phyloP scores from a whole-genome alignment of 148 eudicot genomes.

The Silene uniflora region DNA sequence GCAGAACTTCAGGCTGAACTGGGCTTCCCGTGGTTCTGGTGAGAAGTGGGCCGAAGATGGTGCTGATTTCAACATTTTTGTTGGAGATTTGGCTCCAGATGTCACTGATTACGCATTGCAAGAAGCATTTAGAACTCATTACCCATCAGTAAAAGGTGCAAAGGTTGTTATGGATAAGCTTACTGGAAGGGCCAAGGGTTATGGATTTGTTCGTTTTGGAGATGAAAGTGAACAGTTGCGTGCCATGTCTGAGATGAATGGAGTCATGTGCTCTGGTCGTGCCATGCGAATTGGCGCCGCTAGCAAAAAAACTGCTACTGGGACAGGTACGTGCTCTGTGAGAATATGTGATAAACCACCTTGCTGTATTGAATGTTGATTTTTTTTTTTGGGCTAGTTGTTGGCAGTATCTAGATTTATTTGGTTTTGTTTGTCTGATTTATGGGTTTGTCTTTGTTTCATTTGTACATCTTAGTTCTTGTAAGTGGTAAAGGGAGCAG shows the following conservation, averaged over 20 bases:
- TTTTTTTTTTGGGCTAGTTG: neutral
- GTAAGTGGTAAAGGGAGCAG: constrained; percentile 9
- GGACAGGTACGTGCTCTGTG: constrained; percentile 33
- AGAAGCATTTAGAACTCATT: constrained; percentile 72
- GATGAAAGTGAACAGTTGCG: constrained; percentile 82
- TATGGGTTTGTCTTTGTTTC: neutral
- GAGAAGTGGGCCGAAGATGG: constrained; percentile 67
- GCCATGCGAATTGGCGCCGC: constrained; percentile 95
- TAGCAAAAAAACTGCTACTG: constrained; percentile 57
- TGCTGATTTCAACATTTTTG: constrained; percentile 75
- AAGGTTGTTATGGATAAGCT: constrained; percentile 83
- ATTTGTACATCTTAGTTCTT: neutral
- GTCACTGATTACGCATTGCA: constrained; percentile 77
- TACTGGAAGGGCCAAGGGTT: constrained; percentile 85
- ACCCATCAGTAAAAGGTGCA: constrained; percentile 84
- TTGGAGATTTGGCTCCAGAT: constrained; percentile 90
- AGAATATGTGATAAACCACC: neutral
- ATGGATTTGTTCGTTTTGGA: constrained; percentile 86
- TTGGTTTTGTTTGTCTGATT: constrained; percentile 5
- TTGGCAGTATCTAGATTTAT: neutral
- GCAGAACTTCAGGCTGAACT: constrained; percentile 51
- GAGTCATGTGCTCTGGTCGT: constrained; percentile 65
- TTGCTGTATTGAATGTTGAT: neutral
- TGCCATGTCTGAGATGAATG: constrained; percentile 99
- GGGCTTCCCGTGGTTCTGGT: constrained; percentile 58